These are phyloP conservation scores for Podospora pseudocomata DNA, from an alignment of 495 filamentous ascomycete genomes.

Conservation along the genomic window DNA sequence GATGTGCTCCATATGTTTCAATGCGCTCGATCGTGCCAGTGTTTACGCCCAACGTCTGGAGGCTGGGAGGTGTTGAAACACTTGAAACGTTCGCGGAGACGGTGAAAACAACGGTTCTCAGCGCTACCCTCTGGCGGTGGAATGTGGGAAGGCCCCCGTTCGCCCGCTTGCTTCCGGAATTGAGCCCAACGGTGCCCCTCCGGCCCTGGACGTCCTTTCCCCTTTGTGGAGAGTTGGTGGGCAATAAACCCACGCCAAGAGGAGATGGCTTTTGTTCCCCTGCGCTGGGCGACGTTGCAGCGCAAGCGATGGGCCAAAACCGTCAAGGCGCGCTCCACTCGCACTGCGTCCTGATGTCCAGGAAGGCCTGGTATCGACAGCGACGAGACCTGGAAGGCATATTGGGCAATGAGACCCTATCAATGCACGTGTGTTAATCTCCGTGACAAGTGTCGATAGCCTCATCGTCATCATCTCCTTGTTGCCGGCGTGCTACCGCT, in stretches of 20 bases:
- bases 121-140: background rate
- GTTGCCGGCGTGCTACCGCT: conserved; percentile 2
- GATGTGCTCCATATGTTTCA: conserved; percentile 8
- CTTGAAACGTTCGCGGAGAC: conserved; percentile 16
- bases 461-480: conserved; percentile 20
- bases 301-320: conserved; percentile 12
- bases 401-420: conserved; percentile 10
- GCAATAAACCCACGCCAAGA: conserved; percentile 7
- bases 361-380: conserved; percentile 11
- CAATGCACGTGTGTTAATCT: conserved; percentile 12
- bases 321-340: conserved; percentile 12
- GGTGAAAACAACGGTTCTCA: conserved; percentile 8
- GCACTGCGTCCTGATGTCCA: conserved; percentile 10
- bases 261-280: conserved; percentile 3
- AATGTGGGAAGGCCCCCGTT: background rate
- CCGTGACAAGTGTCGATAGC: conserved; percentile 8
- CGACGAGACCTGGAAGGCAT: conserved; percentile 5
- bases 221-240: conserved; percentile 12
- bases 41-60: background rate
- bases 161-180: conserved; percentile 14
- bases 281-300: conserved; percentile 18
- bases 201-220: conserved; percentile 2
- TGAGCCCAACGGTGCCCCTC: conserved; percentile 5
- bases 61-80: conserved; percentile 7
- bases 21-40: background rate